Conservation (phyloP, 305 asterid genomes). For the Fraxinus velutina region DNA sequence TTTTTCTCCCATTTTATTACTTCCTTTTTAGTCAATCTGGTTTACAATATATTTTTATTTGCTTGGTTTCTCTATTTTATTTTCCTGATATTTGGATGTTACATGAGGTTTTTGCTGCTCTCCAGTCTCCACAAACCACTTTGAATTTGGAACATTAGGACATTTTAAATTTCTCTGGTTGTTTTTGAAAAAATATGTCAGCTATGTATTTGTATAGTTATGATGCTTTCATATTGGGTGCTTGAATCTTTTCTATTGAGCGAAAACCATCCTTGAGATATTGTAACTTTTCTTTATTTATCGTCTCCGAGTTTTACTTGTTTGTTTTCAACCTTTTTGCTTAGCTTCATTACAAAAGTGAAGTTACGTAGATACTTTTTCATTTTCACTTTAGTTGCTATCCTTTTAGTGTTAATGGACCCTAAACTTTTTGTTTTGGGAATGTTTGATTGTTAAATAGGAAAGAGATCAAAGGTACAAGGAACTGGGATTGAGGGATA, state of each 20-base stretch:
- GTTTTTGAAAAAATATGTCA: slow-evolving; percentile 10
- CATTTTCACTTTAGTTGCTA: neutral
- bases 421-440: slow-evolving; percentile 1
- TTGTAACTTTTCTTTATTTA: neutral
- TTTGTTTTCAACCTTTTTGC: slow-evolving; percentile 11
- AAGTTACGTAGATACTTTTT: neutral
- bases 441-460: slow-evolving; percentile 33
- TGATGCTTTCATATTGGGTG: slow-evolving; percentile 12
- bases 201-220: slow-evolving; percentile 10
- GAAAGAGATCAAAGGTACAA: slow-evolving; percentile 98
- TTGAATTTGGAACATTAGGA: neutral
- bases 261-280: neutral
- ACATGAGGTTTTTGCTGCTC: slow-evolving; percentile 13
- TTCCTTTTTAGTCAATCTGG: slow-evolving; percentile 12
- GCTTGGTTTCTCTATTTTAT: slow-evolving; percentile 11
- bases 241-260: slow-evolving; percentile 1
- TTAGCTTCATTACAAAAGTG: slow-evolving; percentile 10
- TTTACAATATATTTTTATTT: slow-evolving; percentile 3
- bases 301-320: neutral
- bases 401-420: slow-evolving; percentile 2
- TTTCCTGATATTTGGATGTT: slow-evolving; percentile 4
- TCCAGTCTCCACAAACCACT: neutral
- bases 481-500: slow-evolving; percentile 95
- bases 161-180: neutral
- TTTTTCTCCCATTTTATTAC: slow-evolving; percentile 9